Evolutionary conservation across 768 basidiomycete species (phyloP).

Genomic region (Tylopilus plumbeoviolaceoides): DNA sequence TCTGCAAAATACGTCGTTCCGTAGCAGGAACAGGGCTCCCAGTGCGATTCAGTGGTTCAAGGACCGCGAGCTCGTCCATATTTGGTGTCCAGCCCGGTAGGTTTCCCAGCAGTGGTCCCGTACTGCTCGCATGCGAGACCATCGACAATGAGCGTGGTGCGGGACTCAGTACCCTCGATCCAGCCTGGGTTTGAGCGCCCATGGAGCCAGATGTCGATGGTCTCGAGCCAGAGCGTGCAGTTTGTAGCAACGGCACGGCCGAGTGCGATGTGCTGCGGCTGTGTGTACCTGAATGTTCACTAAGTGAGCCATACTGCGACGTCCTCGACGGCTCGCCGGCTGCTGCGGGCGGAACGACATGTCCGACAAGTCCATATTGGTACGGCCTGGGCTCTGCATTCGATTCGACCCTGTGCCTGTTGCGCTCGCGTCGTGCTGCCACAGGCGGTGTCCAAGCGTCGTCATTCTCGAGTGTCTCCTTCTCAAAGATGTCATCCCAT

Average conservation of each 20-base stretch:
- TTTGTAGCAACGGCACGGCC: constrained; percentile 23
- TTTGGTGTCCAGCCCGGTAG: constrained; percentile 14
- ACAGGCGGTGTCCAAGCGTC: constrained; percentile 15
- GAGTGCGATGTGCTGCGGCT: constrained; percentile 27
- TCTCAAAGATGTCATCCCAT: constrained; percentile 53
- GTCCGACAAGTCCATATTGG: constrained; percentile 60
- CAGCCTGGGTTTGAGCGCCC: constrained; percentile 25
- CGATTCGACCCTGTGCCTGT: constrained; percentile 28
- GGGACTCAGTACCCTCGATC: constrained; percentile 6
- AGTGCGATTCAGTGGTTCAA: constrained; percentile 16
- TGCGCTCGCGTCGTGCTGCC: constrained; percentile 17
- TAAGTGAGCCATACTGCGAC: constrained; percentile 26
- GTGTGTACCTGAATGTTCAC: constrained; percentile 19
- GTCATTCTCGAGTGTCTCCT: constrained; percentile 31
- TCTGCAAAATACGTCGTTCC: constrained; percentile 27
- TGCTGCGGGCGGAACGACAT: constrained; percentile 29
- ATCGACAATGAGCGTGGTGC: constrained; percentile 21
- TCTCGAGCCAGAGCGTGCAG: constrained; percentile 24
- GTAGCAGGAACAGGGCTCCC: constrained; percentile 19
- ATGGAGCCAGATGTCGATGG: constrained; percentile 44
- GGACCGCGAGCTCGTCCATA: constrained; percentile 16
- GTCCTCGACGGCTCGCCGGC: constrained; percentile 31
- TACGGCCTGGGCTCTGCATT: constrained; percentile 50
- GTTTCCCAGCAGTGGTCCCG: constrained; percentile 5
- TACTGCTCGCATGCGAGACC: constrained; percentile 13